Base-by-base conservation (phyloP, 2,329 filamentous ascomycete genomes). In the Cladosporium sp. region DNA sequence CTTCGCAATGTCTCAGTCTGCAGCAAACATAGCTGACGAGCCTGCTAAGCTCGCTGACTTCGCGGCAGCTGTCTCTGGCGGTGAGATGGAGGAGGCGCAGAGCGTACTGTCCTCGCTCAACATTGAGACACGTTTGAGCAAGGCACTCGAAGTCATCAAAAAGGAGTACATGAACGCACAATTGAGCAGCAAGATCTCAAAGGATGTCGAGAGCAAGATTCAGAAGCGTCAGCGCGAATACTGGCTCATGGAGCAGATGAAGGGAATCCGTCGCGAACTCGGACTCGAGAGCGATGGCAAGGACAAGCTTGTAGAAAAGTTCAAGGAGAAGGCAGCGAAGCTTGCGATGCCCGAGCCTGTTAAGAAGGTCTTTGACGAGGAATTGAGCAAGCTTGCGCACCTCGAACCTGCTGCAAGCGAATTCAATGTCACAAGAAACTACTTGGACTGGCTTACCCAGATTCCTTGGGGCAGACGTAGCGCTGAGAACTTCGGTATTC, bases 191-290 rank as follows among this genome's bases (percentile, higher is more conserved):
- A 99, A 97, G 79, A 97, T 99, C 58, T 91, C 89, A 58, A 97
- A 97, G 76, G 94, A 99, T 70, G 95, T 99, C 17, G 94, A 97
- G 73, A 91, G 85, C 69, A 97, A 96, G 76, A 97, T 99, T 55
- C 92, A 92, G 67, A 97, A 99, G 77, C 87, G 93, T 28, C 94
- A 99, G 73, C 86, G 94, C 53, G 94, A 99, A 71, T 99, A 97
- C 77, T 97, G 91, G 90, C 79, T 99, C 47, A 95, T 96, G 91
- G 94, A 99, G 75, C 95, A 99, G 73, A 96, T 99, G 92, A 97
- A 97, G 79, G 94, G 92, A 24, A 99, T 99, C 69, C 88, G 91
- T 58, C 84, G 94, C 58, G 94, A 99, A 74, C 84, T 99, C 49
- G 94, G 95, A 20, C 90, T 99, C 54, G 95, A 99, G 72, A 96